Percentiles rank a stretch among this genome's conserved stretches.
phyloP scores from a whole-genome alignment of 2,329 filamentous ascomycete species.

The Pseudogymnoascus sp. region DNA sequence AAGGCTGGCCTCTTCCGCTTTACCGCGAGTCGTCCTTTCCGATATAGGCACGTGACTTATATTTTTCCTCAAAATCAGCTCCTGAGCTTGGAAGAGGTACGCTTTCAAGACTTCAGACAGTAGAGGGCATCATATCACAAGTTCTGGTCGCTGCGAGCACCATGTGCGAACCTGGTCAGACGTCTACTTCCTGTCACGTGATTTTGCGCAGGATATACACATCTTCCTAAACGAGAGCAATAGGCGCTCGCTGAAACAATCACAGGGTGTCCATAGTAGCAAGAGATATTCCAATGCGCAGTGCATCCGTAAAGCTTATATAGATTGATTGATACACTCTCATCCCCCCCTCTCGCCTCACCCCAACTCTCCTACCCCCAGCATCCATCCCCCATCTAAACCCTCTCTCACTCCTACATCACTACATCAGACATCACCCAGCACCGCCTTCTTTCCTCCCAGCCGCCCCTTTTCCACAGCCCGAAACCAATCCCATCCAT shows the following conservation, averaged over 20 bases:
- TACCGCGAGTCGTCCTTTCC: neutral
- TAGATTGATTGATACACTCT: slow-evolving; percentile 6
- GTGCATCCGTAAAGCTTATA: slow-evolving; percentile 4
- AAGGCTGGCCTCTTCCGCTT: neutral
- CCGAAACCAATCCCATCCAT: neutral
- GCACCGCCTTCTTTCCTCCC: neutral
- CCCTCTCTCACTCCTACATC: neutral
- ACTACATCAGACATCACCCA: neutral
- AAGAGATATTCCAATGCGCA: neutral
- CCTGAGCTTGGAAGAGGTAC: neutral
- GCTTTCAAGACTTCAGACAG: too few relatives aligned
- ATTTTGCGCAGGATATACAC: neutral
- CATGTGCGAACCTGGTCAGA: neutral
- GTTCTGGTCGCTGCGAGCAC: neutral
- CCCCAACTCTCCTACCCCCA: neutral
- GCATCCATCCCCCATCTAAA: neutral
- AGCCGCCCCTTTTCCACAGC: neutral
- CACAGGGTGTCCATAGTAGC: neutral
- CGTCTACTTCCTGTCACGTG: neutral
- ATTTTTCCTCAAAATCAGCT: neutral
- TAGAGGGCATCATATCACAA: neutral
- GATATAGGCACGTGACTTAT: neutral
- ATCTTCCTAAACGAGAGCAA: neutral
- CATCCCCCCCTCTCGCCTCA: neutral
- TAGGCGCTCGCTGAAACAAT: neutral